Base-by-base conservation (phyloP, 1,284 basidiomycete genomes). In the Phlebopus sp. region DNA sequence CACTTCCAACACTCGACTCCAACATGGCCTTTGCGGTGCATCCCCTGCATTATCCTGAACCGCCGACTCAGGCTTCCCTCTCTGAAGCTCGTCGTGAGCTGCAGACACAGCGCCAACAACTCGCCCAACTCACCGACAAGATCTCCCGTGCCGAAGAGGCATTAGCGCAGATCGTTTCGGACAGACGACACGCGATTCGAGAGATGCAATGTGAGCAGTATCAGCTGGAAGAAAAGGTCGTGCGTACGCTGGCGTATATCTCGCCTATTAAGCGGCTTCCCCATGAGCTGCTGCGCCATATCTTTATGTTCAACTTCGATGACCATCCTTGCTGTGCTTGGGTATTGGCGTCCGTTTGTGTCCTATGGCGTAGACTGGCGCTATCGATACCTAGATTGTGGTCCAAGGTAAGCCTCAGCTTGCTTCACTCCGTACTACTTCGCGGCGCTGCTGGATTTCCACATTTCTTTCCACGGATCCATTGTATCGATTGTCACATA, bases 251-350 rank as follows among this genome's bases (percentile, higher is more conserved):
- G 58, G 82, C 82, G 2, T 87, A 86, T 57, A 70, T 87, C 44
- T 77, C 85, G 4, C 85, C 85, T 36, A 81, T 88, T 52, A 73
- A 81, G 30, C 69, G 82, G 36, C 69, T 88, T 15, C 86, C 86
- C 3, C 68, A 75, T 30, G 86, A 88, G 55, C 66, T 89, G 15
- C 70, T 87, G 37, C 73, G 79, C 42, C 75, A 81, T 52, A 78
- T 88, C 54, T 88, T 87, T 58, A 60, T 78, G 47, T 75, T 77
- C 65, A 76, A 75, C 55, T 87, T 86, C 54, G 80, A 85, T 49
- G 76, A 81, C 45, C 73, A 82, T 59, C 76, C 82, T 7, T 82
- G 79, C 59, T 80, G 75, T 59, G 82, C 82, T 11, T 89, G 85
- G 86, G 75, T 81, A 21, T 73, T 86, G 37, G 73, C 82, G 2